These are phyloP conservation scores for Pseudozyma thailandica DNA, from an alignment of 1,284 basidiomycete species.

Conservation along the genomic window DNA sequence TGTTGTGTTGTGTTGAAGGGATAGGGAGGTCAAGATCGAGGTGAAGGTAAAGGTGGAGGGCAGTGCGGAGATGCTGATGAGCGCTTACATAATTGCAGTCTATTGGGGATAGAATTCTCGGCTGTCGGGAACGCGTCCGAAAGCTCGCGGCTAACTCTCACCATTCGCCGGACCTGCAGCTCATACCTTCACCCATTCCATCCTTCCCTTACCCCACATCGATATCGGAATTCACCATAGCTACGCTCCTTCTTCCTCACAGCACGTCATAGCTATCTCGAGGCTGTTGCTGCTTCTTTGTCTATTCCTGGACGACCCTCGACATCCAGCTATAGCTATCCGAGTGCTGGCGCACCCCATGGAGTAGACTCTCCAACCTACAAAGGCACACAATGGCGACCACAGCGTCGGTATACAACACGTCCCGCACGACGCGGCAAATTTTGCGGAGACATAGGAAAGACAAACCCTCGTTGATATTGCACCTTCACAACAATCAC, in stretches of 20 bases:
- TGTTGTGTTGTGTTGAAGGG: not conserved
- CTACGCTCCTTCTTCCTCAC: too few species aligned
- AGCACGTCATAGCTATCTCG: too few species aligned
- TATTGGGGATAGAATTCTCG: constrained; percentile 1
- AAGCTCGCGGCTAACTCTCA: constrained; percentile 1
- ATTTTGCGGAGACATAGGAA: constrained; percentile 63
- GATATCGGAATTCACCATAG: too few species aligned
- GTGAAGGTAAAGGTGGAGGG: constrained; percentile 7
- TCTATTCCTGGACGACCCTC: too few species aligned
- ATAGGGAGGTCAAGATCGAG: not conserved
- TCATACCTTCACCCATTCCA: too few species aligned
- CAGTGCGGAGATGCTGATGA: constrained; percentile 1
- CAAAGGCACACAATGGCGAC: constrained; percentile 55
- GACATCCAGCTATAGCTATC: too few species aligned
- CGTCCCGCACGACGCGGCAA: constrained; percentile 62
- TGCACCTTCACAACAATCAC: constrained; percentile 61
- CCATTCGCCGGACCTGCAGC: constrained; percentile 17
- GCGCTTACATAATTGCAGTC: constrained; percentile 9
- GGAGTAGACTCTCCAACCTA: not conserved
- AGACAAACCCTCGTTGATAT: constrained; percentile 58
- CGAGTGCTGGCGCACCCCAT: too few species aligned
- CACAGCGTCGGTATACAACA: constrained; percentile 65
- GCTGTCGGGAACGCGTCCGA: constrained; percentile 25
- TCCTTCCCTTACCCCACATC: not conserved
- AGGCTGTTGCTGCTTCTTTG: too few species aligned